phyloP scores from a whole-genome alignment of 495 filamentous ascomycete species.

The Talaromyces wortmannii region DNA sequence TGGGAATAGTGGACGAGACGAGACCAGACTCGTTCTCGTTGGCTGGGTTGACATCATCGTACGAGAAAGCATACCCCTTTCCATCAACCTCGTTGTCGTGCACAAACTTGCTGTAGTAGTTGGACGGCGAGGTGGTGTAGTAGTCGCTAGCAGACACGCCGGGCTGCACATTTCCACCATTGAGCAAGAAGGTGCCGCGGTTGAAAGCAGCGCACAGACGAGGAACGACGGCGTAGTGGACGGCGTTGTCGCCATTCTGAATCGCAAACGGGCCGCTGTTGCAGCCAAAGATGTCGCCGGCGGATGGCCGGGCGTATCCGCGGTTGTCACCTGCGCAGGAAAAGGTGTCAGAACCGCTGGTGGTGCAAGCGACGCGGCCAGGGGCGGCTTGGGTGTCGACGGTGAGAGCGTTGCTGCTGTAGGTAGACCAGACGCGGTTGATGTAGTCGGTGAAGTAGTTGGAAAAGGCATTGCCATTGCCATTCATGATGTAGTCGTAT shows the following conservation, averaged over 20 bases:
- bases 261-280: constrained; percentile 36
- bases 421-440: constrained; percentile 54
- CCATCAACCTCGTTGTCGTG: constrained; percentile 56
- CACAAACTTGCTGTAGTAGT: constrained; percentile 64
- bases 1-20: constrained; percentile 48
- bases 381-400: constrained; percentile 57
- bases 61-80: constrained; percentile 72
- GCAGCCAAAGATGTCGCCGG: constrained; percentile 38
- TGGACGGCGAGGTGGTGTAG: constrained; percentile 45
- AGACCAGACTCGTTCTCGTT: constrained; percentile 55
- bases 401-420: constrained; percentile 37
- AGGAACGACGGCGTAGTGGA: constrained; percentile 49
- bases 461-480: neutral
- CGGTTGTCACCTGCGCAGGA: constrained; percentile 42
- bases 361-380: constrained; percentile 42
- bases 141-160: constrained; percentile 36
- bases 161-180: constrained; percentile 36
- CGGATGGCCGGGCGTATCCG: constrained; percentile 24
- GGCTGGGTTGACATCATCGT: constrained; percentile 64
- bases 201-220: constrained; percentile 63
- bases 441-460: constrained; percentile 61
- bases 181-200: constrained; percentile 50
- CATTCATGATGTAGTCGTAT: neutral
- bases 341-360: constrained; percentile 39
- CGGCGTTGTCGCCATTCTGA: constrained; percentile 29